These are phyloP conservation scores for Striga hermonthica DNA, from an alignment of 305 asterid genomes.

Conservation along the genomic window DNA sequence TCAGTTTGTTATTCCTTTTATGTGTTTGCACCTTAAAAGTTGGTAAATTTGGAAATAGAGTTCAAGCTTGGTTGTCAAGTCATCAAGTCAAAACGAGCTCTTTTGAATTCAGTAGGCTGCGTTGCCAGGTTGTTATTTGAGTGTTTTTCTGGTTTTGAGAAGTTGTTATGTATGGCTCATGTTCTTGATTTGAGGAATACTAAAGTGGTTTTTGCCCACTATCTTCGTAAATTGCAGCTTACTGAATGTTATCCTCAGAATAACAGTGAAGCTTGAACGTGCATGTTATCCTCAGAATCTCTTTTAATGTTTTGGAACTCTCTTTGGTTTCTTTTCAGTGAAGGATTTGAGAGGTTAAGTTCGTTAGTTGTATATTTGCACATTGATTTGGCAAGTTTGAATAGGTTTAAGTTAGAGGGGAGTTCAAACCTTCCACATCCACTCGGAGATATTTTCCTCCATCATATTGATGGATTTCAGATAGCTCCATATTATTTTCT, in stretches of 20 bases:
- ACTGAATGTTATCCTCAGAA: background rate
- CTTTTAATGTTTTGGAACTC: too few relatives aligned
- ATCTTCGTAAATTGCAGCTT: background rate
- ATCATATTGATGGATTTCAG: background rate
- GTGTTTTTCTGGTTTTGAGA: background rate
- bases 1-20: background rate
- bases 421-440: background rate
- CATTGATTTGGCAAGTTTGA: background rate
- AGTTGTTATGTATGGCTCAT: background rate
- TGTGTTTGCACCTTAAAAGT: background rate
- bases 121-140: background rate
- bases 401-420: background rate
- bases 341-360: too few relatives aligned
- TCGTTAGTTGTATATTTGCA: too few relatives aligned
- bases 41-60: background rate
- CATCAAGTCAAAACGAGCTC: conserved; percentile 1
- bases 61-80: conserved; percentile 15
- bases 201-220: background rate
- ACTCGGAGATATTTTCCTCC: background rate
- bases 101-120: background rate
- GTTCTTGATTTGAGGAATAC: background rate
- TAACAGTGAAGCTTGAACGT: background rate
- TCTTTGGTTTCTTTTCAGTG: too few relatives aligned
- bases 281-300: too few relatives aligned
- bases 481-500: background rate